Conservation (phyloP, 1,284 basidiomycete species). For the Tremellales sp. region DNA sequence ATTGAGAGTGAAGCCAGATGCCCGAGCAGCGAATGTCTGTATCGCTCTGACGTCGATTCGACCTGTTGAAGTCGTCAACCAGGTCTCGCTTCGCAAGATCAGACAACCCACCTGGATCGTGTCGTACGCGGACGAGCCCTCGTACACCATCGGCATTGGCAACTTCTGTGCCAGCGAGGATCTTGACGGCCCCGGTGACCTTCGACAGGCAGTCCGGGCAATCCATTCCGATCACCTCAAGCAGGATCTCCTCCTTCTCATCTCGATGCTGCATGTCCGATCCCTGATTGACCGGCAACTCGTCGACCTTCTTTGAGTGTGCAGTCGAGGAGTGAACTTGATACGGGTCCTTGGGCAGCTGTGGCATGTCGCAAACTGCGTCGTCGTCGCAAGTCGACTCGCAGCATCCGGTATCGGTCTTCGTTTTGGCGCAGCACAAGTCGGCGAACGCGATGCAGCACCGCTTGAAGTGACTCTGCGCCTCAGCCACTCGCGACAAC, state of each 20-base stretch:
- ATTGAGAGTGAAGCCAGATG: conserved; percentile 11
- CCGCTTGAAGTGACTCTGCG: neutral
- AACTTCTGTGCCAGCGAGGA: conserved; percentile 10
- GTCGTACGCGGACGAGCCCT: conserved; percentile 4
- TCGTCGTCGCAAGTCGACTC: neutral
- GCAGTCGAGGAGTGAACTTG: neutral
- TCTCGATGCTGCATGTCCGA: too few species aligned
- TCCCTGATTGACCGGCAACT: conserved; percentile 2
- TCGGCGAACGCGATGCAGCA: conserved; percentile 7
- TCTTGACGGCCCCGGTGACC: conserved; percentile 10
- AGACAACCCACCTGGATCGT: neutral
- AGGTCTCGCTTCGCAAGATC: neutral
- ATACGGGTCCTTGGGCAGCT: neutral
- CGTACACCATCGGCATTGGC: conserved; percentile 12
- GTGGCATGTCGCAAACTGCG: neutral
- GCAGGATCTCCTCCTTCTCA: neutral
- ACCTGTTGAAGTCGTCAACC: neutral
- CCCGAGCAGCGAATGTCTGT: conserved; percentile 7
- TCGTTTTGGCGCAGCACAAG: conserved; percentile 3
- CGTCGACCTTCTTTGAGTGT: neutral
- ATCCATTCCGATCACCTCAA: conserved; percentile 16
- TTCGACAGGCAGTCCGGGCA: conserved; percentile 24
- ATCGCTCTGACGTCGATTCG: conserved; percentile 6
- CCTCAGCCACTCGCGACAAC: neutral
- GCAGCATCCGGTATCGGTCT: neutral